phyloP scores from a whole-genome alignment of 306 rosid species.

The Inga laurina region DNA sequence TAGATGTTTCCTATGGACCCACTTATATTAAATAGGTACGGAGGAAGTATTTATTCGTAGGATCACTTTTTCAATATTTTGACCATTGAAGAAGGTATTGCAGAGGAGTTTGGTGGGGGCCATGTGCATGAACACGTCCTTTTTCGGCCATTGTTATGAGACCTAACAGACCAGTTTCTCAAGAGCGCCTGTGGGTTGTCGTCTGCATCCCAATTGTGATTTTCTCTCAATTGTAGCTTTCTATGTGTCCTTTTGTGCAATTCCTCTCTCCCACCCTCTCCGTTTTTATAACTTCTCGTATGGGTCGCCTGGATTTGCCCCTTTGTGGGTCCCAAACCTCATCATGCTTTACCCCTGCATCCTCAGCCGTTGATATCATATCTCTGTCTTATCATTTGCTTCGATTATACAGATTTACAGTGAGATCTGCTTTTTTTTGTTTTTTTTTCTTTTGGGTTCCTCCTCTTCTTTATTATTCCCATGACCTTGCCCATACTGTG shows the following conservation, averaged over 20 bases:
- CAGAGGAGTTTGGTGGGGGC: background rate
- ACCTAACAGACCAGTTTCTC: constrained; percentile 13
- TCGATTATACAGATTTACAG: constrained; percentile 1
- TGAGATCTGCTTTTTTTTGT: constrained; percentile 10
- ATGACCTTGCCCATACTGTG: constrained; percentile 41
- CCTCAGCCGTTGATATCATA: constrained; percentile 26
- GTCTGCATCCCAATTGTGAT: constrained; percentile 37
- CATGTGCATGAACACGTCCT: constrained; percentile 22
- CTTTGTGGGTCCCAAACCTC: constrained; percentile 37
- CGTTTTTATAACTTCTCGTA: background rate
- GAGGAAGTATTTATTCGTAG: background rate
- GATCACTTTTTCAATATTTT: background rate
- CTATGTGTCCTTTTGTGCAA: background rate
- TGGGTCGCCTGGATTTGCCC: constrained; percentile 40
- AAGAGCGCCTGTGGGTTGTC: constrained; percentile 36
- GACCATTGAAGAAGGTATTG: too few species aligned
- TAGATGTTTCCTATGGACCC: too few species aligned
- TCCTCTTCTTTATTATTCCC: too few species aligned
- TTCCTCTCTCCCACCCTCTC: background rate
- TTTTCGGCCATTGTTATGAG: constrained; percentile 26
- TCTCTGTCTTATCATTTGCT: constrained; percentile 37
- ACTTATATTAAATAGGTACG: too few species aligned
- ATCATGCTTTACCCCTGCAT: background rate
- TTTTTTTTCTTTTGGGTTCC: background rate
- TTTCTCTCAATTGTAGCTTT: constrained; percentile 22